phyloP scores from a whole-genome alignment of 805 yeast species.

The Scheffersomyces ergatensis region DNA sequence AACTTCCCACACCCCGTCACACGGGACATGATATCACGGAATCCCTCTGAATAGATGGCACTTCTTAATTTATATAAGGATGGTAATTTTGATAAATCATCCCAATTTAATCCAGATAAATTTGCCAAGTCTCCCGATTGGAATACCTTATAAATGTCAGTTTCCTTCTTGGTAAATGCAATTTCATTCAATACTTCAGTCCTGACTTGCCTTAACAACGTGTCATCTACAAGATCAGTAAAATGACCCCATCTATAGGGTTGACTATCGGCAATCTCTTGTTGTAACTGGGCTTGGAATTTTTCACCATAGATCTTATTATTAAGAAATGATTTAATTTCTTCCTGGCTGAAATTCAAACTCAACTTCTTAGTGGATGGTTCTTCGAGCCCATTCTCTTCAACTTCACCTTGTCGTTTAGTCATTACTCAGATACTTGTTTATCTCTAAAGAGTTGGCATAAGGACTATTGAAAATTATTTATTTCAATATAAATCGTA shows the following conservation, averaged over 20 bases:
- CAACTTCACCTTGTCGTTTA: constrained; percentile 2
- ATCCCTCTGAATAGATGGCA: constrained; percentile 83
- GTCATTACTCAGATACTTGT: not conserved
- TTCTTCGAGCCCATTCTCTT: not conserved
- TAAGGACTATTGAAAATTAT: too few species aligned
- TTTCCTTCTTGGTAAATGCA: constrained; percentile 91
- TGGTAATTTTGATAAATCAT: constrained; percentile 71
- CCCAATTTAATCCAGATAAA: constrained; percentile 76
- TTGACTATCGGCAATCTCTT: constrained; percentile 50
- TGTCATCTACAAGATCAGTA: constrained; percentile 68
- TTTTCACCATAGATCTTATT: constrained; percentile 44
- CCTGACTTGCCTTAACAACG: constrained; percentile 73
- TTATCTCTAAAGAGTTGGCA: too few species aligned
- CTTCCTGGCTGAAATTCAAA: constrained; percentile 22
- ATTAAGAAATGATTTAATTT: constrained; percentile 44
- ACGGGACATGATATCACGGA: constrained; percentile 71
- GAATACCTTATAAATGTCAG: constrained; percentile 91
- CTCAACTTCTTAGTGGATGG: constrained; percentile 10
- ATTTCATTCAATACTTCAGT: constrained; percentile 79
- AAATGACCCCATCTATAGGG: constrained; percentile 94
- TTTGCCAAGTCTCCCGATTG: constrained; percentile 93
- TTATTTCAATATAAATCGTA: too few species aligned
- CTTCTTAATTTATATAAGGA: constrained; percentile 75
- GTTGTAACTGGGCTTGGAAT: constrained; percentile 38
- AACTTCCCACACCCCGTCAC: constrained; percentile 87